A percentile compares a stretch with the other conserved stretches of the same genome.
Conservation (phyloP, 2,329 filamentous ascomycete species). For the Trichoderma hamatum region DNA sequence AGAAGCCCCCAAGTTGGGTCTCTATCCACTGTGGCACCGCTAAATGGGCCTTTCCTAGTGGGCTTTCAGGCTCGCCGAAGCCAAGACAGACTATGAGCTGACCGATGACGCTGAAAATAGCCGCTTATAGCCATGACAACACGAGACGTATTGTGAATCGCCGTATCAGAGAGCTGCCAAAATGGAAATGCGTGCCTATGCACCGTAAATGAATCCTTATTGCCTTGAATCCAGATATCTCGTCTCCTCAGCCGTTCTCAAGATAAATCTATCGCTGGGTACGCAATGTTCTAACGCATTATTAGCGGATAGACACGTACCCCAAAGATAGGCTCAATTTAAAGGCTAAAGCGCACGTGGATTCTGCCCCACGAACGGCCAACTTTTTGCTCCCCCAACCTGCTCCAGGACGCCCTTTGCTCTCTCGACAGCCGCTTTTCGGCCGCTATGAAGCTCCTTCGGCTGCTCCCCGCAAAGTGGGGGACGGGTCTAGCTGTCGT, state of each 20-base stretch:
- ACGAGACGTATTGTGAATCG: not conserved
- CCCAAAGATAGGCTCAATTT: not conserved
- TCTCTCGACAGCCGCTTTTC: slow-evolving; percentile 13
- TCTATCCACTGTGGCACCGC: slow-evolving; percentile 10
- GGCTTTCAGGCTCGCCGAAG: not conserved
- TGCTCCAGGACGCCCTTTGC: not conserved
- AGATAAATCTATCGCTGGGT: not conserved
- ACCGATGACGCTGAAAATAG: not conserved
- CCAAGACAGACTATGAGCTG: not conserved
- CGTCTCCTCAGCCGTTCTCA: not conserved
- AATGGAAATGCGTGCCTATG: not conserved
- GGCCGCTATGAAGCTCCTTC: slow-evolving; percentile 6
- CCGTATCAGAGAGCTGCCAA: not conserved
- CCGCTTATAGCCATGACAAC: not conserved
- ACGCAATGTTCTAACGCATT: not conserved
- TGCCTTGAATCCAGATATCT: not conserved
- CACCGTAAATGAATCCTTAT: not conserved
- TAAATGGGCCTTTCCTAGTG: not conserved
- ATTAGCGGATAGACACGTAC: not conserved
- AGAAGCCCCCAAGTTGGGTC: not conserved
- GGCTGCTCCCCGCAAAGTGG: slow-evolving; percentile 34
- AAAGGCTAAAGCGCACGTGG: slow-evolving; percentile 2
- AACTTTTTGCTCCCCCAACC: slow-evolving; percentile 6
- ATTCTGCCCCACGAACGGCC: slow-evolving; percentile 8
- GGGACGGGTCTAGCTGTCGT: slow-evolving; percentile 17